Evolutionary conservation across 1,139 yeast species (phyloP).

Genomic region (Nakaseomyces nivariensis): DNA sequence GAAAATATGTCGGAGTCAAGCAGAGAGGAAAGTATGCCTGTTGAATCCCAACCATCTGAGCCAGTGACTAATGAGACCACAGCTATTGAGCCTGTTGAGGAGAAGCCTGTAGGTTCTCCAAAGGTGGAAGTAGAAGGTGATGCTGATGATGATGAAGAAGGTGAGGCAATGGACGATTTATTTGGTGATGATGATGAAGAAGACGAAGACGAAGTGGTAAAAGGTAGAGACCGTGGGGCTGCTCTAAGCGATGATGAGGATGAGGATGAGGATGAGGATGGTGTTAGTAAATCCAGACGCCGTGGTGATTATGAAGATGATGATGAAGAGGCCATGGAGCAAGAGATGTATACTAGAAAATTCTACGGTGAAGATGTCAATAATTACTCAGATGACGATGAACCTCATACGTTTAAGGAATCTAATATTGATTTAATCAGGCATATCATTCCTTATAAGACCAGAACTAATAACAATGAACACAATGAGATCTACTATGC

Average conservation of each 20-base stretch:
- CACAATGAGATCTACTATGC: conserved; percentile 44
- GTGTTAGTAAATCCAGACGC: conserved; percentile 10
- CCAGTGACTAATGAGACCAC: neutral
- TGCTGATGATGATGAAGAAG: conserved; percentile 4
- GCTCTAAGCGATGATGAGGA: conserved; percentile 8
- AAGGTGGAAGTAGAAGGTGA: too few species aligned
- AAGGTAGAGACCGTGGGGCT: neutral
- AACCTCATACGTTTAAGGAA: conserved; percentile 36
- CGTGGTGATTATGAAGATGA: conserved; percentile 12
- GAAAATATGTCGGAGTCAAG: neutral
- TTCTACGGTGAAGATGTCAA: conserved; percentile 29
- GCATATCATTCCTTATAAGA: conserved; percentile 43
- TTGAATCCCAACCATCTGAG: conserved; percentile 1
- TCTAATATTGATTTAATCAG: conserved; percentile 62
- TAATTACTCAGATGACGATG: conserved; percentile 33
- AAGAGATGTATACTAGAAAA: conserved; percentile 28
- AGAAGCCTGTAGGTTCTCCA: too few species aligned
- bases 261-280: conserved; percentile 18
- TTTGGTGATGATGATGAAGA: conserved; percentile 45
- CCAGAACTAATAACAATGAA: conserved; percentile 32
- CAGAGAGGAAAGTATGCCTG: neutral
- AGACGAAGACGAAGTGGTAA: conserved; percentile 21
- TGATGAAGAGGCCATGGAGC: conserved; percentile 28
- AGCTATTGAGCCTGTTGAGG: neutral
- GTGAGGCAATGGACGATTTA: conserved; percentile 32